Base-by-base conservation (phyloP, 2,329 filamentous ascomycete genomes). In the Curvularia verruculosa region DNA sequence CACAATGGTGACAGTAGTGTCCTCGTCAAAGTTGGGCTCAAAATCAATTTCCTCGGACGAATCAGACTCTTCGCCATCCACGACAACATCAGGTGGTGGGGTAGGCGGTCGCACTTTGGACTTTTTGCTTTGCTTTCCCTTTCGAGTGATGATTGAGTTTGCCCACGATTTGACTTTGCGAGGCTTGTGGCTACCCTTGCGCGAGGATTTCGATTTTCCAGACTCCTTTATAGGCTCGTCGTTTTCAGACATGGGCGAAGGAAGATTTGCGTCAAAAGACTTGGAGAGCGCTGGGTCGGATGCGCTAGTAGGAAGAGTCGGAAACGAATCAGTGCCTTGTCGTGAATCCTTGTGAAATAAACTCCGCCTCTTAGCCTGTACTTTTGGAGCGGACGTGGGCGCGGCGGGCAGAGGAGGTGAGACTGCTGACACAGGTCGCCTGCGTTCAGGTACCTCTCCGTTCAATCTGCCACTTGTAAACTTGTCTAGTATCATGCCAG, bases 141-240 rank as follows among this genome's bases (percentile, higher is more conserved):
- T 89, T 4, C 84, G 81, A 15, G 85, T 85, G 7, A 92, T 79
- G 54, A 90, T 88, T 2, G 86, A 85, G 29, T 87, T 87, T 18
- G 86, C 85, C 87, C 87, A 89, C 3, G 83, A 84, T 69, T 90
- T 92, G 56, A 94, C 90, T 73, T 90, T 92, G 76, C 91, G 92
- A 70, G 76, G 76, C 40, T 69, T 76, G 26, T 67, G 68, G 43
- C 55, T 62, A 3, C 58, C 90, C 78, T 91, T 92, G 70, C 88
- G 84, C 60, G 62, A 59, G 15, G 60, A 50, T 54, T 75, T 75
- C 7, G 51, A 15, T 52, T 85, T 77, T 82, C 85, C 56, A 68
- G 77, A 37, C 70, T 79, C 49, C 58, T 71, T 57, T 66, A 72
- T 54, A 68, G 76, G 54, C 67, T 75, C 48, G 60, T 70, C 49